Evolutionary conservation across 805 yeast genomes (phyloP), one percentile per base, ranked within the genome.

Genomic region (Candida qinlingensis): DNA sequence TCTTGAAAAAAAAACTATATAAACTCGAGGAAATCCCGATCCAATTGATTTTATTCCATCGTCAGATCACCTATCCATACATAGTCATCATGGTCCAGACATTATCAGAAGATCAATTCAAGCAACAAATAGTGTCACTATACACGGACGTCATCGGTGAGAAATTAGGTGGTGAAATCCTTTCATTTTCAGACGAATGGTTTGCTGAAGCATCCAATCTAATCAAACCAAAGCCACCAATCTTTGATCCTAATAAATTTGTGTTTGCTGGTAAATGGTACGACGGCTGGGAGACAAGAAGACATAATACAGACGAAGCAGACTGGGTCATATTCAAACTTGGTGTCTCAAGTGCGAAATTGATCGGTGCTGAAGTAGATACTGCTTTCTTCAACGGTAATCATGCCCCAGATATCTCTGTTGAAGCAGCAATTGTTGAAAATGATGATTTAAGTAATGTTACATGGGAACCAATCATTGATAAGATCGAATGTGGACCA

Each of bases 221-320:
- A 59, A 82, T 90, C 64, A 83, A 87, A 62, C 91, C 96, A 37
- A 76, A 75, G 41, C 76, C 83, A 4, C 96, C 97, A 3, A 77
- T 88, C 49, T 74, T 95, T 61, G 96, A 89, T 58, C 84, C 86
- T 9, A 85, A 90, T 30, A 75, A 78, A 58, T 91, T 89, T 66
- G 80, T 83, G 2, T 85, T 78, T 51, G 79, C 91, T 4, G 98
- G 98, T 45, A 96, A 96, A 4, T 92, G 97, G 97, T 92, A 88
- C 64, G 99, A 92, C 58, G 99, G 99, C 26, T 92, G 98, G 98
- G 98, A 92, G 68, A 92, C 98, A 10, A 77, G 97, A 64, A 78
- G 99, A 68, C 99, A 92, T 73, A 92, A 92, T 66, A 69, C 80
- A 1, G 87, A 74, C 47, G 88, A 80, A 47, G 85, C 86, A 39